These are phyloP conservation scores for Phoenix dactylifera DNA, from an alignment of 176 grass and related monocot genomes.

Conservation along the genomic window DNA sequence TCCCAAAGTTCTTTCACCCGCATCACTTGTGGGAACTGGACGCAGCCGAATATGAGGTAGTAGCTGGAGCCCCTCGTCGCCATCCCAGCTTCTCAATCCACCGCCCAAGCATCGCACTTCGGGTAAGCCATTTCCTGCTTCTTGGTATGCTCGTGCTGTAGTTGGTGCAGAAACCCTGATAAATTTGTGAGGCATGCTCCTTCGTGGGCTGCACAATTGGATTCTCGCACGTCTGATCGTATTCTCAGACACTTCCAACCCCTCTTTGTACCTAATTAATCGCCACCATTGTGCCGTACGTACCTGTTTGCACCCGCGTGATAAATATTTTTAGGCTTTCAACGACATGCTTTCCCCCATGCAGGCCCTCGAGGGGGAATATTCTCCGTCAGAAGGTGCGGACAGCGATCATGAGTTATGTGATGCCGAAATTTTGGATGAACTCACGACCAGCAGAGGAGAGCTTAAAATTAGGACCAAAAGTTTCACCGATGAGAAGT, in stretches of 20 bases:
- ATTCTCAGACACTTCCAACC: no score
- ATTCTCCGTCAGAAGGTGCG: slow-evolving; percentile 23
- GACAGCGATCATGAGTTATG: slow-evolving; percentile 14
- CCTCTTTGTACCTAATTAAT: no score
- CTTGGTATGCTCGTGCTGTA: no score
- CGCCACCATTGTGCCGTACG: no score
- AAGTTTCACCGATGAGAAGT: slow-evolving; percentile 40
- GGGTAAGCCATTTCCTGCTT: slow-evolving; percentile 15
- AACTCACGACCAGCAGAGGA: slow-evolving; percentile 70
- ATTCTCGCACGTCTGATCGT: no score
- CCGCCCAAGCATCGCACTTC: background rate
- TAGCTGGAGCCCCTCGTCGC: slow-evolving; percentile 35
- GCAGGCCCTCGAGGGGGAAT: slow-evolving; percentile 10
- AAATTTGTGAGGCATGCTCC: no score
- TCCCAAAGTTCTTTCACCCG: slow-evolving; percentile 72
- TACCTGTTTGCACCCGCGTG: no score
- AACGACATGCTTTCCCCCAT: slow-evolving; percentile 17
- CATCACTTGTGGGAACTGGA: slow-evolving; percentile 56
- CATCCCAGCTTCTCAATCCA: slow-evolving; percentile 7
- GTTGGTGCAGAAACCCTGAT: no score
- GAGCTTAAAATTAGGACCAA: slow-evolving; percentile 60
- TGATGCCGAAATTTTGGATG: slow-evolving; percentile 77
- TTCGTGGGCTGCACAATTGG: no score
- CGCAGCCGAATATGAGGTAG: slow-evolving; percentile 87
- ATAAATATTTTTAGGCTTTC: no score